A percentile compares a stretch with the other conserved stretches of the same genome.
These are phyloP conservation scores for Skeletonema menzelii DNA, from an alignment of 108 stramenopile species.

Conservation along the genomic window DNA sequence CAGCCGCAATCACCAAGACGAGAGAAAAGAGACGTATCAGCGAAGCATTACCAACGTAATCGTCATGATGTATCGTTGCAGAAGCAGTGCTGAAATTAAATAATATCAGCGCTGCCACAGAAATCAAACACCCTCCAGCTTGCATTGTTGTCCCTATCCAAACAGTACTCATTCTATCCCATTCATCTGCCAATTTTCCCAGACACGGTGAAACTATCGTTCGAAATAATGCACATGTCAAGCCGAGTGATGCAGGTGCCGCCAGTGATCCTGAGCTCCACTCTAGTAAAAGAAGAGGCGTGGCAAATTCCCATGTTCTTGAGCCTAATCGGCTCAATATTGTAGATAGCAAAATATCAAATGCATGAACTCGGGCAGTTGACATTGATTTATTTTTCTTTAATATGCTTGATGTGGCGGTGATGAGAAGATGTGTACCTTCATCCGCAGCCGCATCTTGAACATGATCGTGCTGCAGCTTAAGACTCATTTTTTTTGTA, in stretches of 20 bases:
- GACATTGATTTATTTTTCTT: background rate
- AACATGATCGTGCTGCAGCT: background rate
- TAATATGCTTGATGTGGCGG: background rate
- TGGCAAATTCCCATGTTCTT: conserved; percentile 26
- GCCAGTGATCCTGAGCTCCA: conserved; percentile 22
- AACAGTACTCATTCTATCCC: conserved; percentile 20
- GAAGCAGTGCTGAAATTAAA: background rate
- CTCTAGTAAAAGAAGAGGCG: conserved; percentile 21
- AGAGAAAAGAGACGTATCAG: conserved; percentile 2
- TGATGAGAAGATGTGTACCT: background rate
- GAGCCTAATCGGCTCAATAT: conserved; percentile 17
- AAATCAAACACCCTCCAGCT: conserved; percentile 15
- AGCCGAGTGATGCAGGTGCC: conserved; percentile 19
- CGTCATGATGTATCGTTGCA: background rate
- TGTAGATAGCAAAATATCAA: conserved; percentile 18
- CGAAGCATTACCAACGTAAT: background rate
- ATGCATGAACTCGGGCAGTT: background rate
- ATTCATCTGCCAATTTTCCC: conserved; percentile 12
- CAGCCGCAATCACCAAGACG: conserved; percentile 19
- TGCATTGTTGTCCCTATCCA: conserved; percentile 21
- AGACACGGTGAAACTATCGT: conserved; percentile 11
- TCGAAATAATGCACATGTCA: conserved; percentile 11
- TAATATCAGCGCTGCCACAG: conserved; percentile 13
- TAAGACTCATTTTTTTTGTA: background rate
- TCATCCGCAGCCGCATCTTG: background rate